A percentile compares a stretch with the other conserved stretches of the same genome.
Evolutionary conservation across 306 rosid genomes (phyloP).

Genomic region (Vicia faba): DNA sequence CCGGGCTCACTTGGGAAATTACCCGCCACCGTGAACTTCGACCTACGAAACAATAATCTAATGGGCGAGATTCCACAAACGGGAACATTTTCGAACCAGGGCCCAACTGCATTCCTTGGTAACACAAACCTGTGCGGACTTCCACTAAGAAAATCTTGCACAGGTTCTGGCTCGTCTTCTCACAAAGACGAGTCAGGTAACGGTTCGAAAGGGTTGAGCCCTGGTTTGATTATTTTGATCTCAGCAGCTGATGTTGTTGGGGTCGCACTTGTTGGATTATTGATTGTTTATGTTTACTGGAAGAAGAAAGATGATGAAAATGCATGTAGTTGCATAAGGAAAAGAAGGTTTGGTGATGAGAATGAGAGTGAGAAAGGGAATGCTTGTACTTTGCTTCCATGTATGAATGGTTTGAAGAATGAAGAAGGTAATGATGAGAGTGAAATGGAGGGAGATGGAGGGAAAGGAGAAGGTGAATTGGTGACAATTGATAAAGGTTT

Average conservation of each 20-base stretch:
- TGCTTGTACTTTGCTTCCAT: conserved; percentile 50
- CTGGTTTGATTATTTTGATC: conserved; percentile 74
- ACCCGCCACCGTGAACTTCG: conserved; percentile 75
- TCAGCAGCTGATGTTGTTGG: conserved; percentile 80
- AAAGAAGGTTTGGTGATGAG: conserved; percentile 58
- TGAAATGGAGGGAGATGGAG: conserved; percentile 55
- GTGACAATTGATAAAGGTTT: conserved; percentile 92
- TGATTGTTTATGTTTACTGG: conserved; percentile 83
- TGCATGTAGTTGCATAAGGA: conserved; percentile 74
- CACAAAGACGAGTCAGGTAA: background rate
- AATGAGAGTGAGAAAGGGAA: conserved; percentile 39
- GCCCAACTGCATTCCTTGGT: conserved; percentile 87
- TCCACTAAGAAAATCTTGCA: conserved; percentile 73
- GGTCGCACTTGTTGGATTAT: conserved; percentile 67
- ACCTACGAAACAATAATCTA: conserved; percentile 74
- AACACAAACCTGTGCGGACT: conserved; percentile 79
- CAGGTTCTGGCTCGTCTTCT: conserved; percentile 42
- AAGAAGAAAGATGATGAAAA: conserved; percentile 66
- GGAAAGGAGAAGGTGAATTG: conserved; percentile 56
- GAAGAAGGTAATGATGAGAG: conserved; percentile 40
- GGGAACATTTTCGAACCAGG: conserved; percentile 87
- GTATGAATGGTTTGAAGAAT: conserved; percentile 52
- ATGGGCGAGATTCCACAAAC: conserved; percentile 90
- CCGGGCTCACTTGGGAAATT: conserved; percentile 73
- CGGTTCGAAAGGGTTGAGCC: conserved; percentile 49